Evolutionary conservation across 441 rosid genomes (phyloP).

Genomic region (Pelargonium myrrhifolium): DNA sequence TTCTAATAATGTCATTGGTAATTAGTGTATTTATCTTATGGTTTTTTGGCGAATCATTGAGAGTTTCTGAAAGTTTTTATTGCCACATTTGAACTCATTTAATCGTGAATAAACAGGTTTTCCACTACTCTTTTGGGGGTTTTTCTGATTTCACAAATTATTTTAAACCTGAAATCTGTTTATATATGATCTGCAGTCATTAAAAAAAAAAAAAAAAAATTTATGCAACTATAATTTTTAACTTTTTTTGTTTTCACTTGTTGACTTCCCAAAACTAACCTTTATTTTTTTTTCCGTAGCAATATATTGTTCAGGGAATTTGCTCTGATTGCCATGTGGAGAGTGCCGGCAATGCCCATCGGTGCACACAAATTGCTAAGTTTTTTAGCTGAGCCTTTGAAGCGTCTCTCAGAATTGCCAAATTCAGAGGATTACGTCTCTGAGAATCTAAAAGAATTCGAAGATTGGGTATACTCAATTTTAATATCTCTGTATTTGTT

Average conservation of each 20-base stretch:
- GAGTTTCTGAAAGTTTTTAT: not conserved
- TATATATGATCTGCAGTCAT: conserved; percentile 1
- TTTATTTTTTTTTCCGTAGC: conserved; percentile 40
- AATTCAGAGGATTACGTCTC: conserved; percentile 58
- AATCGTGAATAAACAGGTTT: not conserved
- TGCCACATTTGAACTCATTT: not conserved
- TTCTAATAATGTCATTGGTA: not conserved
- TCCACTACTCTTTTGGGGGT: not conserved
- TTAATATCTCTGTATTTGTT: conserved; percentile 11
- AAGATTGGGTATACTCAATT: conserved; percentile 73
- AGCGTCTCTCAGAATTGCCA: conserved; percentile 78
- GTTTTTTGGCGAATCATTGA: no score
- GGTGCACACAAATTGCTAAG: conserved; percentile 92
- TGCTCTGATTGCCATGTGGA: conserved; percentile 94
- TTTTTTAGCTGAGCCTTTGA: conserved; percentile 95
- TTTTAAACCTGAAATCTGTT: conserved; percentile 4
- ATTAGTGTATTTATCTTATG: not conserved
- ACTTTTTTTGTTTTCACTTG: conserved; percentile 8
- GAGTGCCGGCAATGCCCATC: conserved; percentile 92
- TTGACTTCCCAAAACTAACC: conserved; percentile 12
- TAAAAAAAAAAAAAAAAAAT: no score
- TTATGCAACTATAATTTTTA: not conserved
- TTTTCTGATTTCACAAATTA: not conserved
- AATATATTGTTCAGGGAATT: conserved; percentile 90
- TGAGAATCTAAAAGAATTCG: conserved; percentile 78